These are phyloP conservation scores for Penicillium cataractarum DNA, from an alignment of 495 filamentous ascomycete species.

Conservation along the genomic window DNA sequence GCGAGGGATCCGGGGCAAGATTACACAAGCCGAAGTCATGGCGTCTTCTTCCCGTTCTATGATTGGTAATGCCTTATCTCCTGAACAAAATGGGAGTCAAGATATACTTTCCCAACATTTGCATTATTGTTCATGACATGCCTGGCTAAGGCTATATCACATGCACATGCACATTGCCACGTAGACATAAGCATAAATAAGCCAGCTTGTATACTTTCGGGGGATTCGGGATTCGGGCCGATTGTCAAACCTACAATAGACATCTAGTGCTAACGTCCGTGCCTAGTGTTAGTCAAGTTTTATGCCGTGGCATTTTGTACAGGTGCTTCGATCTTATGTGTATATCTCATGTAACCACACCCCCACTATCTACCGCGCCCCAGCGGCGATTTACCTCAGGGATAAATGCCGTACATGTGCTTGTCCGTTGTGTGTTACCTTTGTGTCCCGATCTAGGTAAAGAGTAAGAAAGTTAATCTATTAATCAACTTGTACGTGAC, in stretches of 20 bases:
- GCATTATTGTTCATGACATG: neutral
- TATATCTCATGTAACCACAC: neutral
- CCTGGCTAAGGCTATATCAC: neutral
- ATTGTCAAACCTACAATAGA: neutral
- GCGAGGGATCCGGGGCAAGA: neutral
- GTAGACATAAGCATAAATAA: neutral
- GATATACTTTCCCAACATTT: neutral
- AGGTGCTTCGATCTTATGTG: neutral
- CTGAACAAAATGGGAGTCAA: neutral
- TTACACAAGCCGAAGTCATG: slow-evolving; percentile 13
- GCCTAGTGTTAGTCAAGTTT: neutral
- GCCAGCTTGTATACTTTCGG: neutral
- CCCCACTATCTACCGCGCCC: neutral
- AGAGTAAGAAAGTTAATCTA: neutral
- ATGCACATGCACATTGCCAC: neutral
- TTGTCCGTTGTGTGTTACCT: neutral
- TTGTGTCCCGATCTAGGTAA: neutral
- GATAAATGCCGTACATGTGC: neutral
- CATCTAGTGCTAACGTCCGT: neutral
- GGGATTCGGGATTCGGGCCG: neutral
- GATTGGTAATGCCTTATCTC: neutral
- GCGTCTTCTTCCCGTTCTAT: neutral
- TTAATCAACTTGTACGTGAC: neutral
- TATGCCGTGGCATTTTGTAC: neutral
- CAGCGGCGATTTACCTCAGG: neutral